A percentile compares a stretch with the other conserved stretches of the same genome.
phyloP scores from a whole-genome alignment of 2,329 filamentous ascomycete genomes.

The Fusarium sp. region DNA sequence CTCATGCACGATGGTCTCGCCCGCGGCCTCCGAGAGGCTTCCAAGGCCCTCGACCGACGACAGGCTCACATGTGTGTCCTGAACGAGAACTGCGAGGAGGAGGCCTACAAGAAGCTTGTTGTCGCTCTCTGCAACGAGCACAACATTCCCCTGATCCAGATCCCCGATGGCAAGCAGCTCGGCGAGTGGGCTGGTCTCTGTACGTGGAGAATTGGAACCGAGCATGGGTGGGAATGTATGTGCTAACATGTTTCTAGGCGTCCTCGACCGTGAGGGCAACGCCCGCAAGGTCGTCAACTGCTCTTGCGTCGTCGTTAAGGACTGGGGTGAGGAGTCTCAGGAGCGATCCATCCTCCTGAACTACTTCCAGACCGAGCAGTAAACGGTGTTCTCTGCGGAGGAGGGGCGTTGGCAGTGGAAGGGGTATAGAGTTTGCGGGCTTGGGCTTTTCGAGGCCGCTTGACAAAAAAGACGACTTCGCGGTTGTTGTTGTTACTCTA shows the following conservation, averaged over 20 bases:
- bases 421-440: conserved; percentile 51
- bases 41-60: conserved; percentile 97
- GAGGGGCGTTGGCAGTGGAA: conserved; percentile 47
- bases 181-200: conserved; percentile 99
- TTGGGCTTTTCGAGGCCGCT: conserved; percentile 46
- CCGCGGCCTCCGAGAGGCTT: conserved; percentile 96
- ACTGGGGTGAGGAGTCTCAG: conserved; percentile 99
- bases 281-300: conserved; percentile 99
- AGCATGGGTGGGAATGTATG: conserved; percentile 28
- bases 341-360: conserved; percentile 99
- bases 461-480: conserved; percentile 47
- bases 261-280: conserved; percentile 98
- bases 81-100: conserved; percentile 99
- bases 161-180: conserved; percentile 98
- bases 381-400: conserved; percentile 46
- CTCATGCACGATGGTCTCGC: conserved; percentile 99
- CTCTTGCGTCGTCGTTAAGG: conserved; percentile 99
- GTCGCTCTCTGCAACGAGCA: conserved; percentile 98
- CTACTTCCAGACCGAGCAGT: conserved; percentile 97
- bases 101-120: conserved; percentile 99
- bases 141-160: conserved; percentile 99
- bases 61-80: conserved; percentile 99
- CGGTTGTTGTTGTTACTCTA: conserved; percentile 59
- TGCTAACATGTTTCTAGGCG: conserved; percentile 67
- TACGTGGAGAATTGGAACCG: conserved; percentile 63